Percentiles rank a stretch among this genome's conserved stretches.
Evolutionary conservation across 148 eudicot species (phyloP).

Genomic region (Agrostemma githago): DNA sequence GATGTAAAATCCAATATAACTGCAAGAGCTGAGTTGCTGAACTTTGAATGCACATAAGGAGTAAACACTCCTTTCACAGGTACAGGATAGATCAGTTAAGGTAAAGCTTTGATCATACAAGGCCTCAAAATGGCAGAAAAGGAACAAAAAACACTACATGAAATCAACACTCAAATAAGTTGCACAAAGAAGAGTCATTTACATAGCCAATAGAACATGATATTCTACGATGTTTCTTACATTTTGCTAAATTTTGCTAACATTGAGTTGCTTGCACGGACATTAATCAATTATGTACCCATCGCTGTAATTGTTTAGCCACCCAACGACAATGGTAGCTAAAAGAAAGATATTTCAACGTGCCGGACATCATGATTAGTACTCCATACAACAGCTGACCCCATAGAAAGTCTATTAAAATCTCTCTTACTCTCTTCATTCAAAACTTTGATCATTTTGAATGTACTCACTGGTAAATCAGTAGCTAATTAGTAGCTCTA

Average conservation of each 20-base stretch:
- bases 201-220: background rate
- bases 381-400: background rate
- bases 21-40: background rate
- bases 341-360: background rate
- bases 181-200: background rate
- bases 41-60: background rate
- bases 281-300: background rate
- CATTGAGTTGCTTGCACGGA: background rate
- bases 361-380: background rate
- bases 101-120: background rate
- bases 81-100: background rate
- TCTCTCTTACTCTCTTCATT: background rate
- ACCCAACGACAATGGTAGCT: background rate
- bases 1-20: background rate
- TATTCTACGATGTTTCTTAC: background rate
- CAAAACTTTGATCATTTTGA: background rate
- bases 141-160: background rate
- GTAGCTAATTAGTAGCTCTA: too few relatives aligned
- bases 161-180: background rate
- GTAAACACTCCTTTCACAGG: too few relatives aligned
- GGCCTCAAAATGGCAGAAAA: conserved; percentile 1
- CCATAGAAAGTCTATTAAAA: background rate
- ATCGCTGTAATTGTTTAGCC: background rate
- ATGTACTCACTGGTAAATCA: background rate
- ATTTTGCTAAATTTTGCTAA: background rate